Conservation (phyloP, 116 monocot genomes). For the Posidonia oceanica region DNA sequence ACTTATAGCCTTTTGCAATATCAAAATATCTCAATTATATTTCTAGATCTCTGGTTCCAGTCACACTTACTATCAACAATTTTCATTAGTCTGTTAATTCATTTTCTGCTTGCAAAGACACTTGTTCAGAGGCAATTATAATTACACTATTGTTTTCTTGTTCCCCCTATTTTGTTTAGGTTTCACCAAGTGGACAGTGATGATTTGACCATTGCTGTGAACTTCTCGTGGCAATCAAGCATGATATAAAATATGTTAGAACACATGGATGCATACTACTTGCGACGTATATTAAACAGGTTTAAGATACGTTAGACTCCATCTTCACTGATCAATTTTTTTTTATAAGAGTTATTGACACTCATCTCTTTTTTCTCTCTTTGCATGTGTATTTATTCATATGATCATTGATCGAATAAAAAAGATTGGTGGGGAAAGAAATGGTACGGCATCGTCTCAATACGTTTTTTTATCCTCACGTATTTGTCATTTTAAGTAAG, state of each 20-base stretch:
- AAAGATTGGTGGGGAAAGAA: slow-evolving; percentile 82
- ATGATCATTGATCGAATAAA: slow-evolving; percentile 14
- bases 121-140: too few relatives aligned
- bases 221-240: slow-evolving; percentile 92
- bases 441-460: slow-evolving; percentile 38
- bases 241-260: slow-evolving; percentile 64
- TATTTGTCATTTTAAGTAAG: background rate
- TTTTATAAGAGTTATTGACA: slow-evolving; percentile 10
- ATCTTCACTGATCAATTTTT: background rate
- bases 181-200: slow-evolving; percentile 97
- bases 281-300: slow-evolving; percentile 80
- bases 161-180: slow-evolving; percentile 52
- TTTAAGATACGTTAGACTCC: slow-evolving; percentile 12
- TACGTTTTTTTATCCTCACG: background rate
- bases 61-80: too few relatives aligned
- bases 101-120: too few relatives aligned
- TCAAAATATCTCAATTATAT: too few relatives aligned
- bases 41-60: too few relatives aligned
- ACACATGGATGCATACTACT: slow-evolving; percentile 97
- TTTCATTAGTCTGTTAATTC: too few relatives aligned
- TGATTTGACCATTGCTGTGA: slow-evolving; percentile 84
- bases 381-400: slow-evolving; percentile 8
- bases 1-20: too few relatives aligned
- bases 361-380: slow-evolving; percentile 14
- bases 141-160: too few relatives aligned